phyloP scores from a whole-genome alignment of 2,329 filamentous ascomycete genomes.

The Purpureocillium takamizusanense region DNA sequence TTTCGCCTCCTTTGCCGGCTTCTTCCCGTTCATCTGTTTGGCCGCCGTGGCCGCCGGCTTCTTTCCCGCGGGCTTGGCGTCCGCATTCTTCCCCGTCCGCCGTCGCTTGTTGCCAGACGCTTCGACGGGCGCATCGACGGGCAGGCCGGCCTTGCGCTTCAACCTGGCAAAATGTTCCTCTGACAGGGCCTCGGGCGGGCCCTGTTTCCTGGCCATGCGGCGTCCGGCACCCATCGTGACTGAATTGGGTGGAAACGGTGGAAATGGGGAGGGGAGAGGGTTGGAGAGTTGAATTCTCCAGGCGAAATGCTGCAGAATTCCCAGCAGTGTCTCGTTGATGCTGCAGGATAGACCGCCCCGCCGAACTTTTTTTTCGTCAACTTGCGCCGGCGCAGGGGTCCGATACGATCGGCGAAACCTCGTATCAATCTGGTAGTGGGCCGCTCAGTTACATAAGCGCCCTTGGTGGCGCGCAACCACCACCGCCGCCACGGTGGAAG shows the following conservation, averaged over 20 bases:
- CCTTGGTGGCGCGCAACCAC: not conserved
- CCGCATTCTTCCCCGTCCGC: conserved; percentile 11
- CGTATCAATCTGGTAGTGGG: conserved; percentile 19
- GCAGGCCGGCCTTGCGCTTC: conserved; percentile 76
- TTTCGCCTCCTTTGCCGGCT: conserved; percentile 16
- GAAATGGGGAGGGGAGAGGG: conserved; percentile 2
- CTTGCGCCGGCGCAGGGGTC: conserved; percentile 13
- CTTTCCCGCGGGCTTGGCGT: conserved; percentile 12
- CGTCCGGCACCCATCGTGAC: conserved; percentile 76
- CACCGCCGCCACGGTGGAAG: not conserved
- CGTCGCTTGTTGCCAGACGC: conserved; percentile 20
- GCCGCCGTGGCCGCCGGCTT: conserved; percentile 8
- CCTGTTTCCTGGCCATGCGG: conserved; percentile 87
- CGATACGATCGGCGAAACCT: conserved; percentile 23
- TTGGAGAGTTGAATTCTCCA: conserved; percentile 6
- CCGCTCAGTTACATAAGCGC: conserved; percentile 1
- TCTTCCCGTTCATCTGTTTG: conserved; percentile 22
- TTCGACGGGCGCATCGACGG: conserved; percentile 49
- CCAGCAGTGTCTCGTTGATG: not conserved
- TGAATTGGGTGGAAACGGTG: not conserved
- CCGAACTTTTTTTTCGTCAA: conserved; percentile 30
- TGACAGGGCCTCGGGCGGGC: conserved; percentile 71
- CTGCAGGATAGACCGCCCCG: conserved; percentile 16
- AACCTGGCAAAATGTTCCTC: conserved; percentile 68
- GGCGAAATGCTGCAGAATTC: conserved; percentile 1